Percentiles rank a stretch among this genome's conserved stretches.
Conservation (phyloP, 108 stramenopile species). For the Conticribra weissflogii region DNA sequence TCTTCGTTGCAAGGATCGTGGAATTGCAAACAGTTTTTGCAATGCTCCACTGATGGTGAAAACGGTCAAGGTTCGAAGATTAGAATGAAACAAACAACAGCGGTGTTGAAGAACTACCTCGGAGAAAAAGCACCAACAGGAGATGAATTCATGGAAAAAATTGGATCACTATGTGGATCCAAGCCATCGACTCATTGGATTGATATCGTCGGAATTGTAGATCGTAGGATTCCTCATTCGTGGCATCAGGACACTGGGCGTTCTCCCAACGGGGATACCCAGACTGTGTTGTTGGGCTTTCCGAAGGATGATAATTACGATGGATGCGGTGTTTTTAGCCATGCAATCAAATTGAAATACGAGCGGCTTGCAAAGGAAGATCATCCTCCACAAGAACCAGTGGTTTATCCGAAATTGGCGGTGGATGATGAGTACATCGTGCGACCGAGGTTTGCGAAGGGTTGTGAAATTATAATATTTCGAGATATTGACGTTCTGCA, state of each 20-base stretch:
- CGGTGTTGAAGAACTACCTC: constrained; percentile 47
- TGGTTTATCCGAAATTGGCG: constrained; percentile 54
- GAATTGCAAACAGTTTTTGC: constrained; percentile 38
- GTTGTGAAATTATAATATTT: constrained; percentile 70
- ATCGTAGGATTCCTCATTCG: constrained; percentile 63
- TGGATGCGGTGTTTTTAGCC: constrained; percentile 75
- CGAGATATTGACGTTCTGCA: constrained; percentile 77
- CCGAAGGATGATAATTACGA: constrained; percentile 66
- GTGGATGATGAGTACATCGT: constrained; percentile 68
- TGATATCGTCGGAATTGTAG: constrained; percentile 74
- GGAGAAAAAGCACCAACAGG: constrained; percentile 66
- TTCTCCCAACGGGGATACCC: constrained; percentile 38
- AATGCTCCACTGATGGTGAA: background rate
- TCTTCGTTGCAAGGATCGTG: constrained; percentile 82
- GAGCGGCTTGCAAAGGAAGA: constrained; percentile 48
- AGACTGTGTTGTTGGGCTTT: constrained; percentile 80
- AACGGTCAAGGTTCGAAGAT: background rate
- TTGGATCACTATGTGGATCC: constrained; percentile 67
- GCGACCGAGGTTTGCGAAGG: constrained; percentile 56
- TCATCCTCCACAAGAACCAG: constrained; percentile 61
- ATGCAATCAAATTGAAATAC: constrained; percentile 59
- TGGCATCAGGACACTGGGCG: constrained; percentile 77
- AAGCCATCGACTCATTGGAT: constrained; percentile 76
- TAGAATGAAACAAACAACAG: constrained; percentile 57
- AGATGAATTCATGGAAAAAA: constrained; percentile 66